Evolutionary conservation across 1,284 basidiomycete genomes (phyloP), one percentile per base, ranked within the genome.

Genomic region (Naganishia sp.): DNA sequence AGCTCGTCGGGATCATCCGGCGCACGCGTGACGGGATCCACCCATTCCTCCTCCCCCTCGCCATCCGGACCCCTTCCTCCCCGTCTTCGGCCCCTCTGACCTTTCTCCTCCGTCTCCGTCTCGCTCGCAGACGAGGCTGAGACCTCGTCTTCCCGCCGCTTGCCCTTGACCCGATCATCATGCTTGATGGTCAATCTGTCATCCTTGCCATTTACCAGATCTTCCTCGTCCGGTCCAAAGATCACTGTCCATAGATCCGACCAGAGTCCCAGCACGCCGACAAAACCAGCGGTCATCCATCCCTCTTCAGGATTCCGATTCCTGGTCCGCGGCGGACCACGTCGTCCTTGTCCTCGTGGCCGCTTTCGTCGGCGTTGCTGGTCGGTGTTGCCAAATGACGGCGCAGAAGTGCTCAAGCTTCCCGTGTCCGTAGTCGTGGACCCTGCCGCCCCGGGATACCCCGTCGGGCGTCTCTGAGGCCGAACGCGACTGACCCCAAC

Each of bases 21-120:
- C 5, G 74, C 75, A 25, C 76, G 68, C 2, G 78, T 78, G 7
- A 78, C 78, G 23, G 77, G 78, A 60, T 77, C 75, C n/a, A 75
- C 70, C 76, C 76, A 79, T 36, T 25, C 60, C 25, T 55, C 53
- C 5, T 44, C 45, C 1, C 21, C 43, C 36, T 18, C 25, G 18
- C 21, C 25, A 13, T 16, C 36, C 16, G 46, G 46, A 15, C 49
- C 45, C 10, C 21, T 18, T 18, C 18, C 18, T 33, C 31, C 42
- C 45, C 42, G n/a, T 56, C 53, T n/a, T 25, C 54, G 9, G 3
- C 21, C 31, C 33, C 52, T 16, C 36, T 52, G 33, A n/a, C 48
- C 25, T 5, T 52, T 39, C 39, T 45, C 33, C 46, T 48, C 54
- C 28, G 28, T 39, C 25, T 56, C 46, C n/a, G 44, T 56, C 16